These are phyloP conservation scores for Fusarium veterinarium DNA, from an alignment of 2,329 filamentous ascomycete species.

Conservation along the genomic window DNA sequence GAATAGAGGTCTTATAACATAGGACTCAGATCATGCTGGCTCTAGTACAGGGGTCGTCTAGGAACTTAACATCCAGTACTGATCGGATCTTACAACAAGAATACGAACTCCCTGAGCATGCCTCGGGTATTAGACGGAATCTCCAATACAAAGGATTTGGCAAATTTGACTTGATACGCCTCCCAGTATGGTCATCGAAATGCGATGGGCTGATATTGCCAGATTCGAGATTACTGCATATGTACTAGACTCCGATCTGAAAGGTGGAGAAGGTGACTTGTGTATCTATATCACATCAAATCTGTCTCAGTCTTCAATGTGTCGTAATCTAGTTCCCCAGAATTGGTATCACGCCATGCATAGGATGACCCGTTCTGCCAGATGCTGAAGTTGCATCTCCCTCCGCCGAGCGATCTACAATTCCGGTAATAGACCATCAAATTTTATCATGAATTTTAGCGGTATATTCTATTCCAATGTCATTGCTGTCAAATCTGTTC, in stretches of 20 bases:
- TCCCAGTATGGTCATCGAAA: background rate
- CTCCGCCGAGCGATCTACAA: rapidly evolving
- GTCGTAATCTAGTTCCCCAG: no score
- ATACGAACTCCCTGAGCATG: background rate
- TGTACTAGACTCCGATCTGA: conserved; percentile 43
- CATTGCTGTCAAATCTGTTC: background rate
- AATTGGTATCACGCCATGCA: background rate
- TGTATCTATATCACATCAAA: background rate
- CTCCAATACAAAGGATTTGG: background rate
- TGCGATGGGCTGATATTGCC: conserved; percentile 23
- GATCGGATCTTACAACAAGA: background rate
- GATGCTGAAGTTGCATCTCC: background rate
- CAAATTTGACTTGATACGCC: background rate
- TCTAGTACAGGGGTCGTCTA: rapidly evolving
- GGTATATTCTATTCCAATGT: no score
- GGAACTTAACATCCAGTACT: background rate
- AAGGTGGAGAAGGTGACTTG: background rate
- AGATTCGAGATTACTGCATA: conserved; percentile 13
- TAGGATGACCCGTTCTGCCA: no score
- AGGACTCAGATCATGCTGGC: background rate
- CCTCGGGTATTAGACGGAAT: no score
- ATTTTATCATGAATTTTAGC: rapidly evolving
- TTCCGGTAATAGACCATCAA: rapidly evolving
- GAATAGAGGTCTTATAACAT: background rate
- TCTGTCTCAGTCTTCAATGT: background rate